Percentiles rank a stretch among this genome's conserved stretches.
Evolutionary conservation across 2,329 filamentous ascomycete species (phyloP).

Genomic region (Diplodia corticola): DNA sequence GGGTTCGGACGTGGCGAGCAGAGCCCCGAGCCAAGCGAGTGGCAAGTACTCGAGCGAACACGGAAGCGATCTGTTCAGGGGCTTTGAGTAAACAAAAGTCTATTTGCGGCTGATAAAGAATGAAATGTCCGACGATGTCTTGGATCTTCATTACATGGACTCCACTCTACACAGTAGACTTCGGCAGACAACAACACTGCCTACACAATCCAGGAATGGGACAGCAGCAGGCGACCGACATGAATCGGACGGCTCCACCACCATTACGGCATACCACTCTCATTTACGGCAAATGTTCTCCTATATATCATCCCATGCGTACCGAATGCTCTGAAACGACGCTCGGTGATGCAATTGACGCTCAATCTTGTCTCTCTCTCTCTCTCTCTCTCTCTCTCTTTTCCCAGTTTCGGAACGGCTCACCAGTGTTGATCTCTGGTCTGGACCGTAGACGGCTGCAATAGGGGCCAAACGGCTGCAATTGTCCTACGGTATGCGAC

Average conservation of each 20-base stretch:
- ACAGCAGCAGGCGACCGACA: background rate
- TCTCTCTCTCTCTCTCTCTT: no score
- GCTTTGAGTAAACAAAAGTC: constrained; percentile 11
- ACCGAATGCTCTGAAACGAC: background rate
- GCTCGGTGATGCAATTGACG: background rate
- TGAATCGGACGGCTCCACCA: background rate
- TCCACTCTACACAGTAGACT: background rate
- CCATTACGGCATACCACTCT: background rate
- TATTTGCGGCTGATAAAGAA: background rate
- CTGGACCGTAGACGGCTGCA: background rate
- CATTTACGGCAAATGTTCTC: constrained; percentile 1
- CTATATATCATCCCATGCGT: background rate
- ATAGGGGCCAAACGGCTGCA: background rate
- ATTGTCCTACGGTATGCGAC: background rate
- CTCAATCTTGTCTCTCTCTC: background rate
- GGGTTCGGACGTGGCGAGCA: constrained; percentile 9
- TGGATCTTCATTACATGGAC: constrained; percentile 8
- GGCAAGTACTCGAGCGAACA: constrained; percentile 15
- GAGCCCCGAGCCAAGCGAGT: constrained; percentile 14
- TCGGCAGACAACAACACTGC: background rate
- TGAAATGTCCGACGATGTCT: constrained; percentile 7
- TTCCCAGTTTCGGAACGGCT: background rate
- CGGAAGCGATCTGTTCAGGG: constrained; percentile 19
- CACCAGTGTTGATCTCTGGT: constrained; percentile 5
- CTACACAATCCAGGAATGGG: background rate